Evolutionary conservation across 768 basidiomycete genomes (phyloP), one percentile per base, ranked within the genome.

Genomic region (Tylopilus subfusipes): DNA sequence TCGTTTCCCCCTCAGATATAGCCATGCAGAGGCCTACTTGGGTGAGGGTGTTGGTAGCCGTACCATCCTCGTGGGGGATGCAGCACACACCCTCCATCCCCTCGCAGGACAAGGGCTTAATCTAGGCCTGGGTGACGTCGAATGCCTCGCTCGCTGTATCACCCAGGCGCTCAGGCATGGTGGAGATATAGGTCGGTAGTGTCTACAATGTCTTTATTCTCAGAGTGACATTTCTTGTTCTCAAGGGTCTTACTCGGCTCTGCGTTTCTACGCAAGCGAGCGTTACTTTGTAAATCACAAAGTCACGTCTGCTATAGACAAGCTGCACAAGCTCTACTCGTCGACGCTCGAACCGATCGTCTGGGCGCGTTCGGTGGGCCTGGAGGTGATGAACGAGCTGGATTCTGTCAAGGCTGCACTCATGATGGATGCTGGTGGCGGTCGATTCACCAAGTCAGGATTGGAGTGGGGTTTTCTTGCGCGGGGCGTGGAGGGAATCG

Each of bases 71-170:
- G 82, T 98, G 2, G 97, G 97, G 2, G 97, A 99, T 71, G 95
- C 96, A 1, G 97, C 95, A 18, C 97, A 98, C 65, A 92, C 91
- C 0, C 76, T 93, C 2, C 96, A 98, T 66, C 96, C 97, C 1
- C 82, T 98, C 25, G 96, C 95, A 0, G 97, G 97, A 2, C 96
- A 98, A 68, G 97, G 96, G 0, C 77, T 98, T 39, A 98, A 99
- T 69, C 75, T 96, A 65, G 97, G 96, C n/a, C 75, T 99, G 27
- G 86, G 77, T 1, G 96, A 99, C 67, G 91, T 87, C 4, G 80
- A 86, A 63, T 79, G 80, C 52, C 80, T 99, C 14, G 75, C 84
- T 1, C 76, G 78, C 44, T 83, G 83, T 59, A 82, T 98, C 34
- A 72, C 83, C 30, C 63, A 73, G 7, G 78, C 86, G 1, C 58